These are phyloP conservation scores for Paecilomyces niveus DNA, from an alignment of 2,329 filamentous ascomycete genomes.

Conservation along the genomic window DNA sequence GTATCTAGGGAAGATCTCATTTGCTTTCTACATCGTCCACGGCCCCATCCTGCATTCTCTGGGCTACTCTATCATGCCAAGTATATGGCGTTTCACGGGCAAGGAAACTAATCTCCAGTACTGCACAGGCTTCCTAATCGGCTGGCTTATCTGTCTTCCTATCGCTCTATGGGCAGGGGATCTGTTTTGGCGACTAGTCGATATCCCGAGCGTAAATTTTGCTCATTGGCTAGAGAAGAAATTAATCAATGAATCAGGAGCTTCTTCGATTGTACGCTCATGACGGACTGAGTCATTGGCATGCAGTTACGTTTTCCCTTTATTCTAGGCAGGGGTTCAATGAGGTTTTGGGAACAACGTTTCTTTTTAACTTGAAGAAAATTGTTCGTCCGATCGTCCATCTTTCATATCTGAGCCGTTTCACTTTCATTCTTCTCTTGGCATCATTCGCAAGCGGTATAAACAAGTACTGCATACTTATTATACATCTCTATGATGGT, in stretches of 20 bases:
- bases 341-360: not conserved
- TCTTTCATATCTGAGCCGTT: not conserved
- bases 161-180: constrained; percentile 50
- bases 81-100: constrained; percentile 33
- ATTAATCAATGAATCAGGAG: not conserved
- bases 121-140: constrained; percentile 32
- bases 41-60: constrained; percentile 37
- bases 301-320: not conserved
- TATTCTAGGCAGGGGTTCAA: not conserved
- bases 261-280: not conserved
- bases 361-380: not conserved
- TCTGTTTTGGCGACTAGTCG: constrained; percentile 53
- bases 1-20: constrained; percentile 43
- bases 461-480: not conserved
- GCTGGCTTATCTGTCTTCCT: constrained; percentile 32
- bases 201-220: constrained; percentile 45
- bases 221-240: constrained; percentile 43
- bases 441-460: not conserved
- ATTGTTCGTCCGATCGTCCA: not conserved
- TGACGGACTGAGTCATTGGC: not conserved
- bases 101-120: constrained; percentile 33
- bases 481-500: not conserved
- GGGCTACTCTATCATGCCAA: constrained; percentile 38
- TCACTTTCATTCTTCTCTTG: not conserved
- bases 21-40: constrained; percentile 43